A percentile compares a stretch with the other conserved stretches of the same genome.
Evolutionary conservation across 1,139 yeast genomes (phyloP).

Genomic region (Hemisphaericaspora subhashii): DNA sequence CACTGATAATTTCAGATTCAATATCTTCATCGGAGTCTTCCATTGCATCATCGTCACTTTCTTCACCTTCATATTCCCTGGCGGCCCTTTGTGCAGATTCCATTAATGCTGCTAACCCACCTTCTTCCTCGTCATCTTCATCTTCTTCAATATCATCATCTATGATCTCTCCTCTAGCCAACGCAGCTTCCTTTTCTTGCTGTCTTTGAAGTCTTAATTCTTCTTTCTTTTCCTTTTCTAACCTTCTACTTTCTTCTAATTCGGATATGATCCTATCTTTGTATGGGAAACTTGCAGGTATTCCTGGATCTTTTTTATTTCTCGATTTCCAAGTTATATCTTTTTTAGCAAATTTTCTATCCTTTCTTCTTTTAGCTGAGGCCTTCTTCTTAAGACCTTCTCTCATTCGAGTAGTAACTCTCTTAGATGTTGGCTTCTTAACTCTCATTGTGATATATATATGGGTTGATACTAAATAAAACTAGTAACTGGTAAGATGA

Average conservation of each 20-base stretch:
- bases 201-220: constrained; percentile 46
- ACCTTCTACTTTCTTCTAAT: constrained; percentile 70
- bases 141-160: constrained; percentile 40
- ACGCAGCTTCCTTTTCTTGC: constrained; percentile 48
- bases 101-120: constrained; percentile 79
- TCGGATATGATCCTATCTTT: constrained; percentile 80
- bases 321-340: constrained; percentile 93
- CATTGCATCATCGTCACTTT: constrained; percentile 40
- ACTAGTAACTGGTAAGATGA: background rate
- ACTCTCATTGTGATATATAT: constrained; percentile 37
- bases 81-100: constrained; percentile 91
- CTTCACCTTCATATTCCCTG: constrained; percentile 63
- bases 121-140: constrained; percentile 45
- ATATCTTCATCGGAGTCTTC: constrained; percentile 44
- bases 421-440: constrained; percentile 75
- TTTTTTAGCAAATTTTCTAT: constrained; percentile 76
- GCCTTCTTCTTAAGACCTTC: constrained; percentile 97
- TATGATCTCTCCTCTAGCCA: constrained; percentile 42
- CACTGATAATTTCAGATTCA: constrained; percentile 52
- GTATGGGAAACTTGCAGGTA: constrained; percentile 93
- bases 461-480: background rate
- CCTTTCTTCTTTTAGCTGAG: constrained; percentile 86
- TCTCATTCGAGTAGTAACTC: constrained; percentile 87
- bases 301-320: constrained; percentile 83
- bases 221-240: constrained; percentile 61